phyloP scores from a whole-genome alignment of 306 rosid species.

The Lathyrus tuberosus region DNA sequence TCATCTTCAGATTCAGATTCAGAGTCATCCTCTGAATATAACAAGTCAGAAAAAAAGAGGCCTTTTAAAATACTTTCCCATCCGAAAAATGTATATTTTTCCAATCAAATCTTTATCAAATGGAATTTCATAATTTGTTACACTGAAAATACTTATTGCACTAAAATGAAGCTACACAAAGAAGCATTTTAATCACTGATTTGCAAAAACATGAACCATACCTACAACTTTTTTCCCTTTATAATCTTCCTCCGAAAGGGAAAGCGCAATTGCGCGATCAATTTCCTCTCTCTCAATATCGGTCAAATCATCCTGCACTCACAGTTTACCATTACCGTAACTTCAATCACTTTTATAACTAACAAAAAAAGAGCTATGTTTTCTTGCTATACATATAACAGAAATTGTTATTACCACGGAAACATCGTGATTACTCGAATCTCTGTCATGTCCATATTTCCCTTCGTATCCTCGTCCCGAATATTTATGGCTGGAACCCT shows the following conservation, averaged over 20 bases:
- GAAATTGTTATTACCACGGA: constrained; percentile 63
- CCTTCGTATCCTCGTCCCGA: constrained; percentile 55
- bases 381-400: no score
- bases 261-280: constrained; percentile 76
- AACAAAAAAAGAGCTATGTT: constrained; percentile 24
- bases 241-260: constrained; percentile 74
- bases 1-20: constrained; percentile 67
- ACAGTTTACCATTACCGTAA: constrained; percentile 43
- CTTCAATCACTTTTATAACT: constrained; percentile 35
- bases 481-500: constrained; percentile 68
- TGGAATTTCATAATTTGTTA: constrained; percentile 31
- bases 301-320: constrained; percentile 67
- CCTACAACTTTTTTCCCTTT: constrained; percentile 76
- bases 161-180: not conserved
- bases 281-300: constrained; percentile 69
- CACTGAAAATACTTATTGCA: constrained; percentile 2
- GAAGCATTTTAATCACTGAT: not conserved
- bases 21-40: constrained; percentile 60
- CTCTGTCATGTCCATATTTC: constrained; percentile 55
- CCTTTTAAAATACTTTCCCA: constrained; percentile 25
- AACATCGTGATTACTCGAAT: constrained; percentile 51
- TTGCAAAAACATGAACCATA: constrained; percentile 46
- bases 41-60: constrained; percentile 32
- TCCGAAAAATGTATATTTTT: not conserved
- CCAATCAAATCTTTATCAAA: constrained; percentile 17